Evolutionary conservation across 1,284 basidiomycete species (phyloP), one percentile per base, ranked within the genome.

Genomic region (Trichosporon sp.): DNA sequence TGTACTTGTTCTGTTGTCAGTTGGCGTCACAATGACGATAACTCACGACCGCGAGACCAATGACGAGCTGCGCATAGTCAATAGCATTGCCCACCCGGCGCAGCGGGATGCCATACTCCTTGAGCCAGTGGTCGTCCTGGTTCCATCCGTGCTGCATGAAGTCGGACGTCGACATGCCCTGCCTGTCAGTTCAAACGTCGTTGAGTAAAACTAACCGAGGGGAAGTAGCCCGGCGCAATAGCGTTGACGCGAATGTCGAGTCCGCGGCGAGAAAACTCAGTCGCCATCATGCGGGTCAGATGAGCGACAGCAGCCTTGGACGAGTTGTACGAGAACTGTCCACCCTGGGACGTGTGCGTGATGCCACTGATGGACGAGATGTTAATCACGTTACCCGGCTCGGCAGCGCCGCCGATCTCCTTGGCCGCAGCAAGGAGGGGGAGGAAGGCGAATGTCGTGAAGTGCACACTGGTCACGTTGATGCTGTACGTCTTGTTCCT

Each of bases 381-480:
- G 69, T 75, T 78, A 68, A 80, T 66, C 54, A 80, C 70, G 63
- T 78, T 78, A 46, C 79, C 79, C 8, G 72, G 69, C 63, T 77
- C 77, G 14, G 70, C 46, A 46, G 31, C 71, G 11, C 63, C 64
- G 32, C 73, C 74, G n/a, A 75, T 65, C 0, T 70, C 66, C 68
- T 75, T 77, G 44, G 77, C 78, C 5, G 73, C 73, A 14, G 69
- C 67, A 4, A 80, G 72, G 16, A 80, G 69, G 4, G 78, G 78
- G 16, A 80, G 70, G 74, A 80, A 78, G 16, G 78, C 79, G 54
- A 77, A 78, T 3, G 78, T 67, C 13, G 74, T 75, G 66, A 80
- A 80, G 68, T 76, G 73, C 70, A 77, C 76, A 14, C 74, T 76
- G 1, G 75, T 72, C 36, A 71, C 72, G 71, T 80, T 79, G 70